These are phyloP conservation scores for Xylaria digitata DNA, from an alignment of 2,329 filamentous ascomycete genomes.

Conservation along the genomic window DNA sequence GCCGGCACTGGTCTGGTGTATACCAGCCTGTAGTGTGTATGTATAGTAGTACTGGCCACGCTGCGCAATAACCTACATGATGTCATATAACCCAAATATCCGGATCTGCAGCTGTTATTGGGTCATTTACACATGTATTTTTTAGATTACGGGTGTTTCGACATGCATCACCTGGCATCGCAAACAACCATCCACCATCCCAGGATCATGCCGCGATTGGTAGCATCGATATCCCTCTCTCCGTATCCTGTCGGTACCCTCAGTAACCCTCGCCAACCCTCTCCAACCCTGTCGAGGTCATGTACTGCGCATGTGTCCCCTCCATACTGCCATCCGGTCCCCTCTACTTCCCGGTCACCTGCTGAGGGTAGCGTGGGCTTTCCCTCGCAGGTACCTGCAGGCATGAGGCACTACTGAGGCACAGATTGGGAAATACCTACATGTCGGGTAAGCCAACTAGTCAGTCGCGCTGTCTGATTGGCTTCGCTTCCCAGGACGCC, in stretches of 20 bases:
- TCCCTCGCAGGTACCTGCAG: conserved; percentile 9
- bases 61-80: background rate
- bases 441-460: background rate
- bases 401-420: background rate
- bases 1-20: no score
- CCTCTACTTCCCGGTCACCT: conserved; percentile 10
- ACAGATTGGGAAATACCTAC: no score
- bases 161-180: conserved; percentile 15
- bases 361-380: background rate
- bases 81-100: conserved; percentile 20
- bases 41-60: background rate
- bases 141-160: conserved; percentile 13
- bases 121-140: background rate
- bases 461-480: background rate
- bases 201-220: background rate
- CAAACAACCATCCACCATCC: background rate
- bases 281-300: no score
- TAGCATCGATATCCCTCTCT: background rate
- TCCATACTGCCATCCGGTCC: conserved; percentile 1
- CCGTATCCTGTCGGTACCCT: no score
- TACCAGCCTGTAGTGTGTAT: background rate
- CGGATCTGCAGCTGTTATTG: conserved; percentile 16
- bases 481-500: conserved; percentile 1
- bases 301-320: conserved; percentile 3
- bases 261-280: no score